phyloP scores from a whole-genome alignment of 179 eudicot genomes.

The Camellia oleifera region DNA sequence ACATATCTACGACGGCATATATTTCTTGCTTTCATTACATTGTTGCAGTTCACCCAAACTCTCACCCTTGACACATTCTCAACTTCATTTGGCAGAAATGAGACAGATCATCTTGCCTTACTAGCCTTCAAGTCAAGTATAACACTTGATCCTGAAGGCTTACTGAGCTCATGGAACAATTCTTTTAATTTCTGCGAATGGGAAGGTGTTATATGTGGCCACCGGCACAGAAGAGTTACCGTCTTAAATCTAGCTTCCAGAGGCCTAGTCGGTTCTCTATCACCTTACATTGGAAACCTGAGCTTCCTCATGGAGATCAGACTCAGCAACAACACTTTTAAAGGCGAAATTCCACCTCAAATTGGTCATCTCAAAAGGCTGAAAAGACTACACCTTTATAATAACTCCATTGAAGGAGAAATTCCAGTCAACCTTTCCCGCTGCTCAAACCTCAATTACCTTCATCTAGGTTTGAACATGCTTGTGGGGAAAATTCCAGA shows the following conservation, averaged over 20 bases:
- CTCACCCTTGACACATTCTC: neutral
- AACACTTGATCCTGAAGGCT: neutral
- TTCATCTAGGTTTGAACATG: constrained; percentile 7
- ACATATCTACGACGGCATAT: too few species aligned
- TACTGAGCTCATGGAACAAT: constrained; percentile 13
- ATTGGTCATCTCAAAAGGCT: constrained; percentile 18
- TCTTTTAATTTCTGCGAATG: constrained; percentile 16
- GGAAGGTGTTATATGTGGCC: constrained; percentile 18
- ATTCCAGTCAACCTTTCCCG: constrained; percentile 22
- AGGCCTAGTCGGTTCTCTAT: constrained; percentile 3
- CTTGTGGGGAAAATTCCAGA: constrained; percentile 19
- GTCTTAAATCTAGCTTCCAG: constrained; percentile 5
- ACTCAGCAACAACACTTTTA: constrained; percentile 15
- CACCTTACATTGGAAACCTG: constrained; percentile 18
- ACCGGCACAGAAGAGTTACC: constrained; percentile 8
- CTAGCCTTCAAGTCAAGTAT: neutral
- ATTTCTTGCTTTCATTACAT: too few species aligned
- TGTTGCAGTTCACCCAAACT: too few species aligned
- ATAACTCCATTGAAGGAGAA: constrained; percentile 14
- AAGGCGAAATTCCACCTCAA: constrained; percentile 17
- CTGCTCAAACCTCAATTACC: constrained; percentile 6
- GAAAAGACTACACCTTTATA: neutral
- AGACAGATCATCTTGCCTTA: neutral
- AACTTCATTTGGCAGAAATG: neutral
- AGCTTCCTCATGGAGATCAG: constrained; percentile 9